A percentile compares a stretch with the other conserved stretches of the same genome.
Evolutionary conservation across 495 filamentous ascomycete species (phyloP).

Genomic region (Podospora comata): DNA sequence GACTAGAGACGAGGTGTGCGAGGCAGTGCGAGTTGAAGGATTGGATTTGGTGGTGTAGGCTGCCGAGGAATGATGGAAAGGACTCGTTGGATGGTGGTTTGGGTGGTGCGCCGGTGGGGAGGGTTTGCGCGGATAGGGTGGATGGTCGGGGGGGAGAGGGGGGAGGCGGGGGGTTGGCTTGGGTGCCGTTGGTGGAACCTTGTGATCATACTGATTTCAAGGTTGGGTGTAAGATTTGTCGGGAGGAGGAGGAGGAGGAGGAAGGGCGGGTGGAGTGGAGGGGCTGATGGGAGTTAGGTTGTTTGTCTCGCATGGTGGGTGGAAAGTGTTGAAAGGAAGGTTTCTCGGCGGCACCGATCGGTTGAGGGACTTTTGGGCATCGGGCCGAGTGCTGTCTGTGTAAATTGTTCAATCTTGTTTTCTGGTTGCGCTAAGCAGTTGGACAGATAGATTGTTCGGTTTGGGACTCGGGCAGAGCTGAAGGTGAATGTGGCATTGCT

Average conservation of each 20-base stretch:
- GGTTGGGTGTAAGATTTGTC: conserved; percentile 21
- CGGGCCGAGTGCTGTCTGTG: not conserved
- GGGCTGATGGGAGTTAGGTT: not conserved
- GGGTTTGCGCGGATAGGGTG: conserved; percentile 38
- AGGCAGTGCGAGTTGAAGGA: conserved; percentile 25
- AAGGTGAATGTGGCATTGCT: not conserved
- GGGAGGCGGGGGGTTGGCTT: not conserved
- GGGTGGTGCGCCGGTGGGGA: conserved; percentile 40
- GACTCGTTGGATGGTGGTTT: not conserved
- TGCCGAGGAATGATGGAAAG: not conserved
- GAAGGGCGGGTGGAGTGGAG: not conserved
- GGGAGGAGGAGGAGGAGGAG: not conserved
- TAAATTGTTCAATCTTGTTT: not conserved
- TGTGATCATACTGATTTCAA: conserved; percentile 27
- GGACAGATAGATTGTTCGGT: too few relatives aligned
- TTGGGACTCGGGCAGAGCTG: not conserved
- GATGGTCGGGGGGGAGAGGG: not conserved
- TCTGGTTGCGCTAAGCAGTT: not conserved
- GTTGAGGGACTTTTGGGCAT: not conserved
- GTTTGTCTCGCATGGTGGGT: not conserved
- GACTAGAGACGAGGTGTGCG: conserved; percentile 20
- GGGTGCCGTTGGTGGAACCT: conserved; percentile 21
- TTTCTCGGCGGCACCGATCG: not conserved
- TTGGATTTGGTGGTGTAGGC: conserved; percentile 24
- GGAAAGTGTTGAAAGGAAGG: too few relatives aligned